Conservation (phyloP, 179 eudicot genomes). For the Spergularia azorica region DNA sequence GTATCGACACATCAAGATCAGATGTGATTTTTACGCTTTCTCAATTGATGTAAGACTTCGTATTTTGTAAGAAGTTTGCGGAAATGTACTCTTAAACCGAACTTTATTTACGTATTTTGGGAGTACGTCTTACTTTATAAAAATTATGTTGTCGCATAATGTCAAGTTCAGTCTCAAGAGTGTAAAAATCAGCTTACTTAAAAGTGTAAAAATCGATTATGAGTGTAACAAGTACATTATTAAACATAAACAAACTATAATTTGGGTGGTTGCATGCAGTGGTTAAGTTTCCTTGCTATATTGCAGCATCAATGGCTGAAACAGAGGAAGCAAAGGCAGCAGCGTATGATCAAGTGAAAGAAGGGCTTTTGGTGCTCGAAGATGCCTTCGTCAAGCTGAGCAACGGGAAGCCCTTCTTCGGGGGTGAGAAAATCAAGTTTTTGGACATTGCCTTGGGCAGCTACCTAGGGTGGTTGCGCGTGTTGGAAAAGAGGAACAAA, state of each 20-base stretch:
- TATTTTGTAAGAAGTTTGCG: no score
- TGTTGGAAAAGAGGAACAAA: conserved; percentile 21
- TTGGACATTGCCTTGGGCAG: conserved; percentile 44
- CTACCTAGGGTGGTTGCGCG: conserved; percentile 42
- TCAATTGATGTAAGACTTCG: no score
- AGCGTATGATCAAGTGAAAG: conserved; percentile 25
- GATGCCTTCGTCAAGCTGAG: conserved; percentile 44
- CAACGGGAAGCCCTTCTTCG: conserved; percentile 46
- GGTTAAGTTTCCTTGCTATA: conserved; percentile 24
- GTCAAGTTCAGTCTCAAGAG: no score
- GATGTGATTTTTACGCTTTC: no score
- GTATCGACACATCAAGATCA: no score
- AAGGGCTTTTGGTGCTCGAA: conserved; percentile 36
- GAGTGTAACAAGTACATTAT: not conserved
- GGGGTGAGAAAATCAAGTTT: conserved; percentile 36
- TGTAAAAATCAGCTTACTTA: no score
- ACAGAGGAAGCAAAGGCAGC: conserved; percentile 29
- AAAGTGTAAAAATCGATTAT: no score
- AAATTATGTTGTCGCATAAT: no score
- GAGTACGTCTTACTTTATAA: no score
- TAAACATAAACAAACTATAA: not conserved
- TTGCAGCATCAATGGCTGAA: conserved; percentile 1
- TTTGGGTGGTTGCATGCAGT: conserved; percentile 21
- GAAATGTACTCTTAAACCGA: no score
- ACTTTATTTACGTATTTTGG: no score